These are phyloP conservation scores for Cutaneotrichosporon dermatis DNA, from an alignment of 1,284 basidiomycete genomes.

Conservation along the genomic window DNA sequence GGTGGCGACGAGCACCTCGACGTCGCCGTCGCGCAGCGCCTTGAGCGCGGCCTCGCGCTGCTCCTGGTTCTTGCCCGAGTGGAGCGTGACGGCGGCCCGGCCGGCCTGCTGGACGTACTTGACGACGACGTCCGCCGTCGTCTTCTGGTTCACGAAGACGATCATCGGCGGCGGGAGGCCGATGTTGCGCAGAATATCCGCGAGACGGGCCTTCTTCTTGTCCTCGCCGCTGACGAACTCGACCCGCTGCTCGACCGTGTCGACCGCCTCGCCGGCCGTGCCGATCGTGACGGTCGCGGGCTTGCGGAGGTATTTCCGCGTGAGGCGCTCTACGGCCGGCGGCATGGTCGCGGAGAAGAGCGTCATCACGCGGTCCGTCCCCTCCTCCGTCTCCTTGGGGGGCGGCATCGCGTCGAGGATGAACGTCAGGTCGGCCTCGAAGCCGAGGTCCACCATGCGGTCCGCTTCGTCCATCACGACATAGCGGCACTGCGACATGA, in stretches of 20 bases:
- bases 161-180: constrained; percentile 87
- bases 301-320: constrained; percentile 85
- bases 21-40: constrained; percentile 74
- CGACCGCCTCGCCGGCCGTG: constrained; percentile 93
- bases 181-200: constrained; percentile 85
- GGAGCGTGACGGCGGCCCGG: constrained; percentile 77
- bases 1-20: constrained; percentile 87
- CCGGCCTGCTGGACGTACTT: constrained; percentile 83
- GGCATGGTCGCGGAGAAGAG: constrained; percentile 99
- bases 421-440: constrained; percentile 88
- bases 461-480: constrained; percentile 99
- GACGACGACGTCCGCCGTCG: constrained; percentile 93
- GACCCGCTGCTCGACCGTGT: constrained; percentile 93
- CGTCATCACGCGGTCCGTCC: constrained; percentile 73
- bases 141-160: constrained; percentile 98
- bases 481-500: constrained; percentile 93
- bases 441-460: constrained; percentile 96
- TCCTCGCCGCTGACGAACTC: constrained; percentile 91
- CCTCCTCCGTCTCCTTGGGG: constrained; percentile 70
- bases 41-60: constrained; percentile 90
- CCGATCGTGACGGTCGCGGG: constrained; percentile 97
- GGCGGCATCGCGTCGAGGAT: constrained; percentile 89
- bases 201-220: constrained; percentile 75
- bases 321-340: constrained; percentile 85
- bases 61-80: constrained; percentile 96